Conservation (phyloP, 768 basidiomycete genomes). For the Rhizopogon roseolus region DNA sequence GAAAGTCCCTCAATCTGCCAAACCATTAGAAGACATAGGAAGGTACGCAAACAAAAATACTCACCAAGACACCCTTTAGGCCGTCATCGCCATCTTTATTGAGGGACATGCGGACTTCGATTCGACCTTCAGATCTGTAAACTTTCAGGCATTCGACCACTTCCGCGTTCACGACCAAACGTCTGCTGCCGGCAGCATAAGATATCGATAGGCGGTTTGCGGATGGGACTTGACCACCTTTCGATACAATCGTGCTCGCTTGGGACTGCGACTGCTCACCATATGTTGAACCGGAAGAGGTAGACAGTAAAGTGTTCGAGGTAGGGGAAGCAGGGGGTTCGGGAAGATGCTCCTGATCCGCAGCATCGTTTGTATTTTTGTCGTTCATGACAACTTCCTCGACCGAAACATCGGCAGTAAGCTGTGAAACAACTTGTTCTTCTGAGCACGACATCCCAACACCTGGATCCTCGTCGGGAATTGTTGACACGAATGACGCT, state of each 20-base stretch:
- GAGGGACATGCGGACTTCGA: conserved; percentile 73
- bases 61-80: conserved; percentile 73
- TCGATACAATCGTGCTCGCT: conserved; percentile 15
- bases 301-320: conserved; percentile 41
- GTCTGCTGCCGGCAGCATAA: conserved; percentile 83
- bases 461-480: conserved; percentile 41
- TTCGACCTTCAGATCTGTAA: conserved; percentile 75
- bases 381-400: conserved; percentile 15
- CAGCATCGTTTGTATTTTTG: conserved; percentile 11
- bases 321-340: conserved; percentile 58
- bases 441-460: conserved; percentile 21
- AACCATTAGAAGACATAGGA: conserved; percentile 6
- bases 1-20: conserved; percentile 72
- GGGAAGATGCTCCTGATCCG: conserved; percentile 42
- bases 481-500: conserved; percentile 47
- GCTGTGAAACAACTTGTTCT: conserved; percentile 13
- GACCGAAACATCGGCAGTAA: conserved; percentile 13
- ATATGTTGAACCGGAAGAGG: conserved; percentile 32
- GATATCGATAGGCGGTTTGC: conserved; percentile 91
- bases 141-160: conserved; percentile 80
- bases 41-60: conserved; percentile 15
- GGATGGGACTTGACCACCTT: conserved; percentile 50
- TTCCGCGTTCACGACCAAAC: conserved; percentile 86
- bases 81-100: conserved; percentile 49
- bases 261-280: conserved; percentile 40